Conservation (phyloP, 129 eudicot species). For the carrot (Daucus carota) region DNA sequence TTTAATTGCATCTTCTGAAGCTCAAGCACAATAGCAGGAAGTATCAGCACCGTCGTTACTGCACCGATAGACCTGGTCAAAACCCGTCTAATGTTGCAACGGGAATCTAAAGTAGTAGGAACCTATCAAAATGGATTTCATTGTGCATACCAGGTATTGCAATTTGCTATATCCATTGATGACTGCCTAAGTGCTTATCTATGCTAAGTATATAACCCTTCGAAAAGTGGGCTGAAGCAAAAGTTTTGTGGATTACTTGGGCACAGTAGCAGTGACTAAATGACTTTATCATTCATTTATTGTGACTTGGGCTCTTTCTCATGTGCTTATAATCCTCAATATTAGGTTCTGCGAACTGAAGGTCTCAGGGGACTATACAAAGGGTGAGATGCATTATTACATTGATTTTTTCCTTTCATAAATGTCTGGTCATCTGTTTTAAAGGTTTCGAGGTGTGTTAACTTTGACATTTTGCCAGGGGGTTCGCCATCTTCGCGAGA, state of each 20-base stretch:
- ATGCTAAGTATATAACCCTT: not conserved
- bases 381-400: constrained; percentile 56
- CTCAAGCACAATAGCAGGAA: constrained; percentile 86
- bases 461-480: constrained; percentile 36
- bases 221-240: not conserved
- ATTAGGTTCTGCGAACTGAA: constrained; percentile 70
- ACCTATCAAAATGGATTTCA: constrained; percentile 74
- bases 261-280: not conserved
- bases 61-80: constrained; percentile 92
- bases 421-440: not conserved
- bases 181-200: not conserved
- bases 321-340: constrained; percentile 6
- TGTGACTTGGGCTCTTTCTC: constrained; percentile 3
- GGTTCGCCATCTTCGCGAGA: constrained; percentile 79
- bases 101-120: constrained; percentile 51
- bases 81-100: constrained; percentile 92
- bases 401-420: not conserved
- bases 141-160: constrained; percentile 75
- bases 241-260: not conserved
- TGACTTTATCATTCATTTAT: not conserved
- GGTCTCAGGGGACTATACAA: constrained; percentile 91
- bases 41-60: constrained; percentile 70
- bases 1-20: constrained; percentile 39
- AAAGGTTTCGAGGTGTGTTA: not conserved
- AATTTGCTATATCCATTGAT: not conserved